Conservation (phyloP, 2,329 filamentous ascomycete species). For the Colletotrichum lindemuthianum region DNA sequence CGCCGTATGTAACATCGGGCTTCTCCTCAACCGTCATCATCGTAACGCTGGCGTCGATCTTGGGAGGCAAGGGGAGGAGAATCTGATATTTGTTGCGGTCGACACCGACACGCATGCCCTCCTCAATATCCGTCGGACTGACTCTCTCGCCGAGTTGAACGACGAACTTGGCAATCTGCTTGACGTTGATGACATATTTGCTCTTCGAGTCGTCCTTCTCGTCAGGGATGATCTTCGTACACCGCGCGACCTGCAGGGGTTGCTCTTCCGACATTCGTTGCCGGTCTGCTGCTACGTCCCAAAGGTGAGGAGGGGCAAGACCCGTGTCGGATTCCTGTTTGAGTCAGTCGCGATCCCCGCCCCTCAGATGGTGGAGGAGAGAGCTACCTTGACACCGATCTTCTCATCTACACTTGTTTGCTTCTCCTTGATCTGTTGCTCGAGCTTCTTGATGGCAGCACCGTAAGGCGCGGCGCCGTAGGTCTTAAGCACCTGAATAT, state of each 20-base stretch:
- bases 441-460: conserved; percentile 92
- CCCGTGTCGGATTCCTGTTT: conserved; percentile 94
- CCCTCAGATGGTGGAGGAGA: background rate
- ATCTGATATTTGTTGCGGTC: conserved; percentile 99
- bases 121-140: conserved; percentile 97
- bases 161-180: conserved; percentile 99
- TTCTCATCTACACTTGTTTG: conserved; percentile 99
- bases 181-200: conserved; percentile 99
- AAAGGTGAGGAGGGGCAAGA: conserved; percentile 96
- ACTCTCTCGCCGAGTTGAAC: conserved; percentile 97
- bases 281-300: conserved; percentile 97
- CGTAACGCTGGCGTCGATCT: conserved; percentile 98
- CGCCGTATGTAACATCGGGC: conserved; percentile 97
- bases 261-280: conserved; percentile 99
- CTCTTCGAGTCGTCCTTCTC: conserved; percentile 96
- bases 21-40: conserved; percentile 99
- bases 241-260: conserved; percentile 94
- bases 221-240: conserved; percentile 98
- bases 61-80: conserved; percentile 91
- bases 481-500: conserved; percentile 99
- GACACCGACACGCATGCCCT: conserved; percentile 98
- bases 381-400: conserved; percentile 81
- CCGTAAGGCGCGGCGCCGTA: conserved; percentile 98
- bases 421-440: conserved; percentile 99
- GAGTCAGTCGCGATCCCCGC: conserved; percentile 4